A percentile compares a stretch with the other conserved stretches of the same genome.
Conservation (phyloP, 2,329 filamentous ascomycete genomes). For the Clonostachys sp. region DNA sequence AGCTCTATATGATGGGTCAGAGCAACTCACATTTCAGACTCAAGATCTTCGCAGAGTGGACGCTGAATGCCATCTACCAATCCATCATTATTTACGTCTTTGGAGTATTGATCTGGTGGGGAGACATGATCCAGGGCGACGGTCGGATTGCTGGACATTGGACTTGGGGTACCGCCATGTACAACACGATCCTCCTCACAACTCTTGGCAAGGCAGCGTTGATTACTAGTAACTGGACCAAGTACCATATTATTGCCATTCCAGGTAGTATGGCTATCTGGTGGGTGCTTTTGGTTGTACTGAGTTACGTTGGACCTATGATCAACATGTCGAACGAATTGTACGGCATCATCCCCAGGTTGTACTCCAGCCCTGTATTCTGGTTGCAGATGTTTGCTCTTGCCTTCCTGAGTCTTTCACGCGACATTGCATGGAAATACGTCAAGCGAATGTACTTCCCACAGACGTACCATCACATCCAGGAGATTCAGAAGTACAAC, state of each 20-base stretch:
- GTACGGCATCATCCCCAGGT: conserved; percentile 72
- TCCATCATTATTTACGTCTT: conserved; percentile 89
- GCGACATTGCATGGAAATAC: conserved; percentile 97
- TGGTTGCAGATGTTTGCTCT: conserved; percentile 86
- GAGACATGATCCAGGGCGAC: conserved; percentile 73
- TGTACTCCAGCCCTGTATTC: conserved; percentile 81
- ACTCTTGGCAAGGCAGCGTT: conserved; percentile 92
- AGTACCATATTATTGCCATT: conserved; percentile 93
- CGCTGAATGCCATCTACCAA: conserved; percentile 92
- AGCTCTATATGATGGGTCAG: conserved; percentile 90
- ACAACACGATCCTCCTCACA: conserved; percentile 88
- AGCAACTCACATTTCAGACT: conserved; percentile 90
- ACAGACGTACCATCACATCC: conserved; percentile 94
- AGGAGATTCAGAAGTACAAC: conserved; percentile 99
- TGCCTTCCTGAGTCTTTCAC: conserved; percentile 73
- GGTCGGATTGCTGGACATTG: conserved; percentile 87
- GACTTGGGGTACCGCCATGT: conserved; percentile 96
- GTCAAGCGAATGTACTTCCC: conserved; percentile 95
- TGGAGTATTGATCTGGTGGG: conserved; percentile 74
- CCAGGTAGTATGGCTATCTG: conserved; percentile 89
- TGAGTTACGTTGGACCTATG: conserved; percentile 81
- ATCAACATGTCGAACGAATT: conserved; percentile 80
- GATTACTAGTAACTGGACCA: conserved; percentile 97
- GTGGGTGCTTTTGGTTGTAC: conserved; percentile 85
- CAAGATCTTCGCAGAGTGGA: conserved; percentile 90